A percentile compares a stretch with the other conserved stretches of the same genome.
Evolutionary conservation across 352 stramenopile species (phyloP).

Genomic region (Aphanomyces stellatus): DNA sequence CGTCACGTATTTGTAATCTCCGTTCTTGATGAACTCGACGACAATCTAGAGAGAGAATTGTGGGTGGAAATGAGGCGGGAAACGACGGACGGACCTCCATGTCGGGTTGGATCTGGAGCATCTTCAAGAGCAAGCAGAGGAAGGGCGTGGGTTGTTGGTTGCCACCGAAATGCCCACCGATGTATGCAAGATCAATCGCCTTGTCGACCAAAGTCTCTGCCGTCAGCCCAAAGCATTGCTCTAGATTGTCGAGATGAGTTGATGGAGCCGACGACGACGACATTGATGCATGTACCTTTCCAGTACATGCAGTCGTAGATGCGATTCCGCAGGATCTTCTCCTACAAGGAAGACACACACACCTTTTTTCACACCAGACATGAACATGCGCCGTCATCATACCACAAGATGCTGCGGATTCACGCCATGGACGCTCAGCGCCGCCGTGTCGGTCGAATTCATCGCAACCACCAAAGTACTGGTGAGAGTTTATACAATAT

Average conservation of each 20-base stretch:
- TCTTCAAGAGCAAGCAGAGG: slow-evolving; percentile 97
- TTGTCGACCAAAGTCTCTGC: slow-evolving; percentile 95
- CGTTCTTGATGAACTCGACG: slow-evolving; percentile 92
- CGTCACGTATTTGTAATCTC: slow-evolving; percentile 98
- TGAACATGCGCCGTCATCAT: too few relatives aligned
- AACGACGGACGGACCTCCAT: slow-evolving; percentile 88
- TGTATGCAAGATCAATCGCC: slow-evolving; percentile 87
- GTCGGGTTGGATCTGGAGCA: slow-evolving; percentile 97
- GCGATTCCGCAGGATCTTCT: slow-evolving; percentile 97
- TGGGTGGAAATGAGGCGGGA: background rate
- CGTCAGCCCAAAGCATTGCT: slow-evolving; percentile 97
- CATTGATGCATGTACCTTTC: slow-evolving; percentile 58
- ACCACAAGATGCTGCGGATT: slow-evolving; percentile 95
- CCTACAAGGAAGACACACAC: slow-evolving; percentile 22
- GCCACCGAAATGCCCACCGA: slow-evolving; percentile 91
- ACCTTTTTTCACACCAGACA: too few relatives aligned
- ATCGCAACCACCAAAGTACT: background rate
- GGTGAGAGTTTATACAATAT: background rate
- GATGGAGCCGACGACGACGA: background rate
- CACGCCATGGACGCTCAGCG: slow-evolving; percentile 89
- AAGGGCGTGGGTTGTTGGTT: slow-evolving; percentile 96
- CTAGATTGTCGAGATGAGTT: slow-evolving; percentile 16
- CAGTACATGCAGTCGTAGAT: slow-evolving; percentile 95
- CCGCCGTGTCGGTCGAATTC: slow-evolving; percentile 90
- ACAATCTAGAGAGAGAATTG: background rate